Conservation (phyloP, 2,329 filamentous ascomycete species). For the Cladophialophora yegresii region DNA sequence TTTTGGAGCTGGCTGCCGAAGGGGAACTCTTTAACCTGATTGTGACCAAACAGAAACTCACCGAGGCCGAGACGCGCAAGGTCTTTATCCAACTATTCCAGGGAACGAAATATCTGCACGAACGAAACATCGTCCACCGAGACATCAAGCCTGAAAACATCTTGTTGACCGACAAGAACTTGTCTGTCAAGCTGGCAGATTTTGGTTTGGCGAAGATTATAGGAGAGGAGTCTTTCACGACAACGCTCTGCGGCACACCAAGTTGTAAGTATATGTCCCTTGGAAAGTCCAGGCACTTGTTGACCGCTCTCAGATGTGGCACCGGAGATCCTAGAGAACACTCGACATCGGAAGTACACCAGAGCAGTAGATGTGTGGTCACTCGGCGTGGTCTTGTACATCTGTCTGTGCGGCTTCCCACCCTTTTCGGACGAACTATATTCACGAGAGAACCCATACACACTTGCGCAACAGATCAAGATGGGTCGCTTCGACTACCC, state of each 20-base stretch:
- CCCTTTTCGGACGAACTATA: conserved; percentile 95
- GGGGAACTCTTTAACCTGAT: conserved; percentile 97
- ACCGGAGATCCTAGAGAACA: conserved; percentile 86
- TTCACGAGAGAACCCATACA: conserved; percentile 78
- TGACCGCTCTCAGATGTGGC: conserved; percentile 66
- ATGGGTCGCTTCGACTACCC: conserved; percentile 89
- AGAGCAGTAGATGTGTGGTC: conserved; percentile 97
- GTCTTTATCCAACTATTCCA: conserved; percentile 90
- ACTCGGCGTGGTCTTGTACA: conserved; percentile 95
- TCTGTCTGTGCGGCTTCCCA: conserved; percentile 93
- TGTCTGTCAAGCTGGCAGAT: conserved; percentile 89
- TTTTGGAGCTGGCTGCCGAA: conserved; percentile 85
- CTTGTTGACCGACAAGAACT: conserved; percentile 77
- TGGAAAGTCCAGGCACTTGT: conserved; percentile 22
- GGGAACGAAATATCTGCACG: conserved; percentile 93
- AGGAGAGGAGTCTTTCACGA: conserved; percentile 96
- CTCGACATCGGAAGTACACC: conserved; percentile 81
- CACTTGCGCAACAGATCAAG: conserved; percentile 84
- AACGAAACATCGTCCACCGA: conserved; percentile 93
- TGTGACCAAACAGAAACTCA: conserved; percentile 83
- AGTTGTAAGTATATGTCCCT: conserved; percentile 62
- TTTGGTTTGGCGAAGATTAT: conserved; percentile 98
- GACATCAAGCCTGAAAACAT: conserved; percentile 99
- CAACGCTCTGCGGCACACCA: conserved; percentile 91
- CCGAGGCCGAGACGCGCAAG: conserved; percentile 79